Base-by-base conservation (phyloP, 2,329 filamentous ascomycete genomes). In the Pseudogymnoascus sp. region DNA sequence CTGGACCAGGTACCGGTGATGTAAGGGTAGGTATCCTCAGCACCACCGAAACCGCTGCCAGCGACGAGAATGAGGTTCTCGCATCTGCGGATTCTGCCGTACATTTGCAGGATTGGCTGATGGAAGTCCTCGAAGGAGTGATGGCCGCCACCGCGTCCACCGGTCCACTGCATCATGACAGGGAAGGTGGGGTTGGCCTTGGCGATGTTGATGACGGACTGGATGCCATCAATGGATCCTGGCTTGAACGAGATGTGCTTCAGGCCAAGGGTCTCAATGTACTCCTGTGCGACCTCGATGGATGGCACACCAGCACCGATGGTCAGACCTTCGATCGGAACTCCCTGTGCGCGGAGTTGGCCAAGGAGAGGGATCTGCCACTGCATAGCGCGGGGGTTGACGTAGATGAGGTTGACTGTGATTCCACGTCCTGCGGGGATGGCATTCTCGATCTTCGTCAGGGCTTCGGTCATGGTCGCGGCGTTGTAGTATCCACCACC, bases 111-210 rank as follows among this genome's bases (percentile, higher is more conserved):
- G 50, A 97, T 88, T 4, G 93, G 93, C 72, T 93, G 88, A 76
- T 96, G 93, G 82, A 97, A 96, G 75, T 97, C 93, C 75, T 97
- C 93, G 66, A 88, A 96, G 0, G 92, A 96, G 79, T 97, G 93
- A 75, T 96, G 93, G 63, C 93, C 93, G 79, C 93, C 93, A 68
- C 92, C 93, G 77, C 93, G 89, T 41, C 93, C 93, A 73, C 93
- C 93, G 65, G 93, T 97, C 93, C 93, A 97, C 77, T 97, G 93
- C 66, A 96, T 80, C 61, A 96, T 86, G 61, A 96, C 85, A n/a
- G 93, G 93, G 82, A 97, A 96, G 28, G 85, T 88, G 2, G 93
- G 92, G 75, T 96, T 95, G n/a, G 91, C 90, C 77, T 90, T 95
- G 67, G 93, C 92, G 71, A 97, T 93, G 76, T 96, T 95, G 77